Percentiles rank a stretch among this genome's conserved stretches.
phyloP scores from a whole-genome alignment of 495 filamentous ascomycete species.

The Trypethelium eluteriae region DNA sequence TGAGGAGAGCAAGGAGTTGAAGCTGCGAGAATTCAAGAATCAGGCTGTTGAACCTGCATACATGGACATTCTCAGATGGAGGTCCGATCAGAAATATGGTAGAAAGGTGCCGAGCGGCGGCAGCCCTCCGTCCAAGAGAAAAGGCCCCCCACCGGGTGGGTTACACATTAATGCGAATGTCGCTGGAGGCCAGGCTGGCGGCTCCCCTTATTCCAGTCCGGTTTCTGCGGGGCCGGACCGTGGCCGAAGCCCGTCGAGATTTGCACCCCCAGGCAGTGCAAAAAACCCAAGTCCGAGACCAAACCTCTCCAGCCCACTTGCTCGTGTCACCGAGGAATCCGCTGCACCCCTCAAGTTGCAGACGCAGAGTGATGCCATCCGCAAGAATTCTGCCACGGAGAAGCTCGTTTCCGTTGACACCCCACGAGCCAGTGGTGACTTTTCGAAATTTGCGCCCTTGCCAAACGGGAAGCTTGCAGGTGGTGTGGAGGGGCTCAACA shows the following conservation, averaged over 20 bases:
- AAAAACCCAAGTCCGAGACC: conserved; percentile 30
- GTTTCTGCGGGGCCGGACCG: conserved; percentile 29
- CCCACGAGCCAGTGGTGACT: conserved; percentile 30
- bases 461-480: not conserved
- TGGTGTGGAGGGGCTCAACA: not conserved
- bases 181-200: conserved; percentile 21
- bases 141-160: conserved; percentile 16
- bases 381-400: conserved; percentile 20
- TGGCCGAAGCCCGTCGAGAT: conserved; percentile 35
- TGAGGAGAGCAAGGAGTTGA: conserved; percentile 85
- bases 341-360: conserved; percentile 28
- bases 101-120: conserved; percentile 37
- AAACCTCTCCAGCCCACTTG: conserved; percentile 36
- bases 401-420: conserved; percentile 35
- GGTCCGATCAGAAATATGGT: conserved; percentile 89
- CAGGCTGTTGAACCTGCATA: conserved; percentile 87
- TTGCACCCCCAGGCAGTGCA: conserved; percentile 14
- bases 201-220: conserved; percentile 35
- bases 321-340: conserved; percentile 36
- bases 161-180: conserved; percentile 34
- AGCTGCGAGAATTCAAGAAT: conserved; percentile 81
- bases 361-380: conserved; percentile 18
- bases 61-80: conserved; percentile 88
- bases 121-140: conserved; percentile 18
- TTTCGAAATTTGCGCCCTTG: not conserved